phyloP scores from a whole-genome alignment of 169 alveolate genomes.

The Plasmodium relictum region DNA sequence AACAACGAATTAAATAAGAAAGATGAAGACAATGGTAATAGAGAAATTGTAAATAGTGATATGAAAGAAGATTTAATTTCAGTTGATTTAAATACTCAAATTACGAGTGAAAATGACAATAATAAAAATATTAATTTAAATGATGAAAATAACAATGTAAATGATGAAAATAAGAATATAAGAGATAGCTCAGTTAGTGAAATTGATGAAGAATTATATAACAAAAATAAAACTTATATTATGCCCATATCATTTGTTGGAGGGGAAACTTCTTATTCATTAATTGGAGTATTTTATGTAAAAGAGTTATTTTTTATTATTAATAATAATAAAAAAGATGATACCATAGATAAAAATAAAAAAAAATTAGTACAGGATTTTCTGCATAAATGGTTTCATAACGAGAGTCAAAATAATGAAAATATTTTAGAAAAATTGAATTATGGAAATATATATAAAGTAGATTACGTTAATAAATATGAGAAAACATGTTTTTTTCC shows the following conservation, averaged over 20 bases:
- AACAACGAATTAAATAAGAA: not conserved
- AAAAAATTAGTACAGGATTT: conserved; percentile 4
- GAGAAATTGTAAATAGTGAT: not conserved
- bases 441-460: conserved; percentile 45
- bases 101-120: not conserved
- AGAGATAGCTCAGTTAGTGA: conserved; percentile 4
- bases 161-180: not conserved
- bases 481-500: conserved; percentile 72
- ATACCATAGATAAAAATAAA: not conserved
- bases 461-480: conserved; percentile 31
- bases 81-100: not conserved
- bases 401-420: conserved; percentile 16
- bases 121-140: not conserved
- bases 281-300: conserved; percentile 51
- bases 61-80: not conserved
- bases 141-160: not conserved
- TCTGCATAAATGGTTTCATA: conserved; percentile 50
- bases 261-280: conserved; percentile 69
- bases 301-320: conserved; percentile 4
- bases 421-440: conserved; percentile 25
- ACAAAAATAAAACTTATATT: conserved; percentile 21
- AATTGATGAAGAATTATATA: conserved; percentile 20
- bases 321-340: not conserved
- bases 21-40: not conserved
- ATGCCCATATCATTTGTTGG: conserved; percentile 75